These are phyloP conservation scores for Aspergillus sp. DNA, from an alignment of 2,329 filamentous ascomycete species.

Conservation along the genomic window DNA sequence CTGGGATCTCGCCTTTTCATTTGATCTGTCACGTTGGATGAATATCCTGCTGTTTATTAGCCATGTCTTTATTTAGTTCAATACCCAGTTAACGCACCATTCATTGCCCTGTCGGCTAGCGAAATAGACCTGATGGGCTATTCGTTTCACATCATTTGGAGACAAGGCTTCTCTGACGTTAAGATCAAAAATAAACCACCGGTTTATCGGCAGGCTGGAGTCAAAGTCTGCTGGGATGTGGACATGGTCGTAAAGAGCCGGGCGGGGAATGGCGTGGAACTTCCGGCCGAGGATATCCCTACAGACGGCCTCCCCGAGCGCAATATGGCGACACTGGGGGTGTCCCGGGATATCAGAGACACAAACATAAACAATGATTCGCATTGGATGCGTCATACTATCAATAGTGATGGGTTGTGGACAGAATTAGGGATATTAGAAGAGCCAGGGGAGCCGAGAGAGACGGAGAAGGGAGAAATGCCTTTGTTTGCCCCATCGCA, in stretches of 20 bases:
- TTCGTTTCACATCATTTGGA: constrained; percentile 10
- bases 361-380: constrained; percentile 17
- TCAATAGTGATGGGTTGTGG: no score
- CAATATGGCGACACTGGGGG: constrained; percentile 19
- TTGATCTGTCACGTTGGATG: constrained; percentile 14
- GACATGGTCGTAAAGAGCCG: constrained; percentile 20
- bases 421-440: not conserved
- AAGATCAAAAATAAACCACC: constrained; percentile 24
- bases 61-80: not conserved
- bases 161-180: constrained; percentile 13
- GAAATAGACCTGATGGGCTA: constrained; percentile 22
- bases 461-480: not conserved
- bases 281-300: constrained; percentile 10
- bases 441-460: not conserved
- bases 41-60: constrained; percentile 16
- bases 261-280: constrained; percentile 15
- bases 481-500: not conserved
- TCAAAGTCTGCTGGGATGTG: constrained; percentile 23
- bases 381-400: constrained; percentile 5
- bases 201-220: constrained; percentile 13
- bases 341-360: constrained; percentile 21
- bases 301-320: constrained; percentile 18
- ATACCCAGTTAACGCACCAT: constrained; percentile 13
- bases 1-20: constrained; percentile 16
- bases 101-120: constrained; percentile 19